Base-by-base conservation (phyloP, 768 basidiomycete genomes). In the Boletus tylopilopsis region DNA sequence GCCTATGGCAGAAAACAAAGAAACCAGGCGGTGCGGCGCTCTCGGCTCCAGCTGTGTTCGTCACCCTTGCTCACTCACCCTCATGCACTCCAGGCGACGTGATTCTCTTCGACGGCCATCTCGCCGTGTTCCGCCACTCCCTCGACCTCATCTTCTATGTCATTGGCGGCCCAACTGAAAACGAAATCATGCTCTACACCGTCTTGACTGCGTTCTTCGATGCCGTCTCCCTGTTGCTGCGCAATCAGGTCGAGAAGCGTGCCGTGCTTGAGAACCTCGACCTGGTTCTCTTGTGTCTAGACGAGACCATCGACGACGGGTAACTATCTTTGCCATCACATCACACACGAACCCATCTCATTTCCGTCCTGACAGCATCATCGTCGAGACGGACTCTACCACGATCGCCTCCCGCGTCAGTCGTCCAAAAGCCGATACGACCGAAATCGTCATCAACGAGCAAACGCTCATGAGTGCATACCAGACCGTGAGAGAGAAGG, bases 261-360 rank as follows among this genome's bases (percentile, higher is more conserved):
- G 89, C 85, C 10, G 86, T 98, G 36, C 72, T 98, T 44, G 96
- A 98, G 73, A 97, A 93, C 69, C 71, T 98, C 41, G 96, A 98
- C 70, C 63, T 98, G 47, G 90, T 96, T 10, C 68, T 98, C 44
- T 72, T 99, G 21, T 94, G 94, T 60, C 72, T 97, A 43, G 96
- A 98, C 69, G 96, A 99, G 74, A 95, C 93, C 3, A 84, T 98
- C 50, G 96, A 99, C 68, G 94, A 99, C 64, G 96, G 96, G 95
- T 97, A 68, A 59, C 84, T 76, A 2, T 25, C 33, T 33, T 35
- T 33, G 37, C 38, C 30, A 16, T 45, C 22, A 45, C 22, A 1
- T 25, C 34, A 11, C 3, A 18, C 35, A 39, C 41, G 23, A 27
- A 12, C 6, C 8, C 32, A 2, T 11, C 54, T 57, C 58, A 66